Evolutionary conservation across 1,284 basidiomycete genomes (phyloP).

Genomic region (Quambalaria eucalypti): DNA sequence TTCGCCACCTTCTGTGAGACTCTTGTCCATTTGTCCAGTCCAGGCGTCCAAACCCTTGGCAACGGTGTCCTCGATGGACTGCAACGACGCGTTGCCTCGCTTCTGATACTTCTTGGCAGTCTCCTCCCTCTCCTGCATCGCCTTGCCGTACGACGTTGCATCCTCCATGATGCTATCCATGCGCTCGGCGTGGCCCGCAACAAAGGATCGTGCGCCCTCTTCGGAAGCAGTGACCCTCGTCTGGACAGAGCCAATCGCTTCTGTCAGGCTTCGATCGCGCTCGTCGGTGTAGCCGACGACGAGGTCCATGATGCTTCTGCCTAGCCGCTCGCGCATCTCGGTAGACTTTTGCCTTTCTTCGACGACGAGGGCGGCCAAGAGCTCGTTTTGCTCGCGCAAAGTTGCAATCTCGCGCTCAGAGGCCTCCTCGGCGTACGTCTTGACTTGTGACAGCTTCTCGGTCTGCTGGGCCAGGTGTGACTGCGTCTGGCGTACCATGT

Average conservation of each 20-base stretch:
- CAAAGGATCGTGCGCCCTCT: neutral
- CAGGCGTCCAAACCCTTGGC: neutral
- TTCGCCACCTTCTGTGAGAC: neutral
- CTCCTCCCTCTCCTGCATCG: constrained; percentile 8
- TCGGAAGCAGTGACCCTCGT: constrained; percentile 32
- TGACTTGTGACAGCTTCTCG: constrained; percentile 50
- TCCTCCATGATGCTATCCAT: constrained; percentile 5
- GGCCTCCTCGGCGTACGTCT: constrained; percentile 54
- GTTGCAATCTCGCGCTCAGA: constrained; percentile 55
- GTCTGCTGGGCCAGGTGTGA: constrained; percentile 52
- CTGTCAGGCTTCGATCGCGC: constrained; percentile 61
- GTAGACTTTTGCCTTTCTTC: constrained; percentile 61
- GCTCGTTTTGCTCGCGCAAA: constrained; percentile 64
- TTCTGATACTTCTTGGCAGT: constrained; percentile 10
- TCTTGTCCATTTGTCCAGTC: neutral
- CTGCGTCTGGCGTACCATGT: constrained; percentile 59
- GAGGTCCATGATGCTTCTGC: constrained; percentile 63
- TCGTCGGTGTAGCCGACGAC: constrained; percentile 62
- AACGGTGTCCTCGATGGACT: neutral
- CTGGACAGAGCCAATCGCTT: constrained; percentile 56
- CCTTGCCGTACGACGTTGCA: constrained; percentile 1
- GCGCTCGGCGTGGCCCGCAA: constrained; percentile 6
- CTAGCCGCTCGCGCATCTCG: constrained; percentile 61
- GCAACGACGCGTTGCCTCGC: neutral
- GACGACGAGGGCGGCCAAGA: constrained; percentile 58